A percentile compares a stretch with the other conserved stretches of the same genome.
phyloP scores from a whole-genome alignment of 768 basidiomycete species.

The Lactarius indigo region DNA sequence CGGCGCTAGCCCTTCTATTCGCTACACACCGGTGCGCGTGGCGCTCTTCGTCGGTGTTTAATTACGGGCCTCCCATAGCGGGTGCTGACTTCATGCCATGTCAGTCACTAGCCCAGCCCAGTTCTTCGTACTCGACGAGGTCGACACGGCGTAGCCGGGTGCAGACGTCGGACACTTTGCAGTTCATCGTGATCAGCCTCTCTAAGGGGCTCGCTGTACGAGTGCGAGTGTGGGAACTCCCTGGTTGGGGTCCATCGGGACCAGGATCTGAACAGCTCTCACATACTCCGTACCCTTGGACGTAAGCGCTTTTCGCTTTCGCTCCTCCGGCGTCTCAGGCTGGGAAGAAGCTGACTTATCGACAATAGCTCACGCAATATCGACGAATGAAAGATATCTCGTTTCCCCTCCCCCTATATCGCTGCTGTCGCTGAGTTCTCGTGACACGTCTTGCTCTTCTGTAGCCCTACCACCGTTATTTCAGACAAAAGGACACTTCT shows the following conservation, averaged over 20 bases:
- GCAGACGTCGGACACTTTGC: slow-evolving; percentile 82
- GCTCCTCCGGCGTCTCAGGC: not conserved
- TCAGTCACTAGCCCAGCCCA: slow-evolving; percentile 93
- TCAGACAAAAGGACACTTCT: not conserved
- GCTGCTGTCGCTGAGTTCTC: slow-evolving; percentile 3
- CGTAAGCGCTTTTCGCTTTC: slow-evolving; percentile 49
- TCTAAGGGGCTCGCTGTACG: slow-evolving; percentile 92
- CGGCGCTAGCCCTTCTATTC: slow-evolving; percentile 92
- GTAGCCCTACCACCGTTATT: slow-evolving; percentile 4
- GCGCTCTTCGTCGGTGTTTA: not conserved
- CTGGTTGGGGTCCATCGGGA: slow-evolving; percentile 94
- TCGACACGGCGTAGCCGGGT: slow-evolving; percentile 90
- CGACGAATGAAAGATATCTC: slow-evolving; percentile 42
- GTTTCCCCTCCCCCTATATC: not conserved
- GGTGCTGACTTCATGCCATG: not conserved
- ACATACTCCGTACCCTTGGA: slow-evolving; percentile 90
- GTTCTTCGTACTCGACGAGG: slow-evolving; percentile 97
- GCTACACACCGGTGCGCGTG: slow-evolving; percentile 92
- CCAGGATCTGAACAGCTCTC: slow-evolving; percentile 89
- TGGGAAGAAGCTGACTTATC: not conserved
- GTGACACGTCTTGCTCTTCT: not conserved
- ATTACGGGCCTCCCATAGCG: too few species aligned
- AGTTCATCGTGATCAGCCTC: slow-evolving; percentile 96
- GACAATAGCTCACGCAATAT: slow-evolving; percentile 55
- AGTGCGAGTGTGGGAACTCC: slow-evolving; percentile 82